These are phyloP conservation scores for Sugiyamaella americana DNA, from an alignment of 805 yeast species.

Conservation along the genomic window DNA sequence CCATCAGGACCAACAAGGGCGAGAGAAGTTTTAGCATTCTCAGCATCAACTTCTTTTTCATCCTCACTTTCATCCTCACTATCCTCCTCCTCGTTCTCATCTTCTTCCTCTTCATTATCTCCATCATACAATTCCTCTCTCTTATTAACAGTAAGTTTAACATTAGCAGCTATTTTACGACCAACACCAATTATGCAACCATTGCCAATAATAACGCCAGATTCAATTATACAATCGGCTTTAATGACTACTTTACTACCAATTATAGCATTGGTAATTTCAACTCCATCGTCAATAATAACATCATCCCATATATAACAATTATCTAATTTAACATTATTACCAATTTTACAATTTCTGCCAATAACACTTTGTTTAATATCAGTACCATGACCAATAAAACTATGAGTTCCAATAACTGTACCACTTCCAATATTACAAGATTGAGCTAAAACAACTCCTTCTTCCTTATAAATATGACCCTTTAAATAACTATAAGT, in stretches of 20 bases:
- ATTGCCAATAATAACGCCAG: slow-evolving; percentile 78
- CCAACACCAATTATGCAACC: slow-evolving; percentile 59
- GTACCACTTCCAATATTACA: slow-evolving; percentile 77
- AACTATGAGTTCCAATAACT: slow-evolving; percentile 71
- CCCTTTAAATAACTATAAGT: slow-evolving; percentile 74
- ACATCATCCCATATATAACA: slow-evolving; percentile 88
- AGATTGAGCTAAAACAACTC: slow-evolving; percentile 88
- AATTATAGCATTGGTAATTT: slow-evolving; percentile 57
- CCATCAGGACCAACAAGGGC: slow-evolving; percentile 39
- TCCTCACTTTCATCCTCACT: slow-evolving; percentile 4
- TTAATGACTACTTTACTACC: slow-evolving; percentile 61
- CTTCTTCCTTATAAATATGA: slow-evolving; percentile 83
- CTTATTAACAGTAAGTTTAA: slow-evolving; percentile 12
- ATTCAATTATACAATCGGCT: slow-evolving; percentile 43
- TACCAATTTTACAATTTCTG: slow-evolving; percentile 76
- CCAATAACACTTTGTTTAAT: slow-evolving; percentile 77
- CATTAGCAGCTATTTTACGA: slow-evolving; percentile 37
- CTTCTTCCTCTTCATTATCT: slow-evolving; percentile 16
- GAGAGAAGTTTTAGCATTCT: not conserved
- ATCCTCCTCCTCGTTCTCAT: slow-evolving; percentile 13
- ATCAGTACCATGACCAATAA: slow-evolving; percentile 66
- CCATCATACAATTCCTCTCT: slow-evolving; percentile 15
- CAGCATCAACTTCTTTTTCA: not conserved
- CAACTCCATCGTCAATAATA: slow-evolving; percentile 57
- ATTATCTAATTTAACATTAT: slow-evolving; percentile 60